Percentiles rank a stretch among this genome's conserved stretches.
phyloP scores from a whole-genome alignment of 164 flowering plant species.

The Nelumbo lutea region DNA sequence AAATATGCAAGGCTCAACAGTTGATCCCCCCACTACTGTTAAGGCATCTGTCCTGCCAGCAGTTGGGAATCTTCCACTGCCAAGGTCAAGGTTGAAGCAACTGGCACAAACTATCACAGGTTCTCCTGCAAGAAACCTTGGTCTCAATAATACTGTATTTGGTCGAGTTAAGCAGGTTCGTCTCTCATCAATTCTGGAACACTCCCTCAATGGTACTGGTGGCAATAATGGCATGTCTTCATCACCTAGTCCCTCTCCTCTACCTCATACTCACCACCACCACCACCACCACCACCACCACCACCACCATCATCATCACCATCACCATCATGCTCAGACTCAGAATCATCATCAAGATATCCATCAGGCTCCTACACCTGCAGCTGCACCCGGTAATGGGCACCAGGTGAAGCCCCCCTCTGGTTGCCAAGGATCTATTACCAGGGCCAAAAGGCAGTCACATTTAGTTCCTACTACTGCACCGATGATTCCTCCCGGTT shows the following conservation, averaged over 20 bases:
- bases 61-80: constrained; percentile 57
- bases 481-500: constrained; percentile 29
- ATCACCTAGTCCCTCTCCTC: constrained; percentile 56
- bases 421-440: constrained; percentile 27
- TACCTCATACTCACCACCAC: constrained; percentile 26
- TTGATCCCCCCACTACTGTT: constrained; percentile 64
- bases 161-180: constrained; percentile 81
- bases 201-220: constrained; percentile 39
- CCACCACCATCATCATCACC: constrained; percentile 25
- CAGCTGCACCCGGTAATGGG: constrained; percentile 17
- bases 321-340: constrained; percentile 16
- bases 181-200: constrained; percentile 60
- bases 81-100: constrained; percentile 29
- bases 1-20: constrained; percentile 70
- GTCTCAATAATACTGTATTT: constrained; percentile 71
- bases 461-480: constrained; percentile 29
- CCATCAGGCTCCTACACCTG: constrained; percentile 23
- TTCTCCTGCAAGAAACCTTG: constrained; percentile 71
- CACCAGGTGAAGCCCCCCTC: constrained; percentile 35
- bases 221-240: constrained; percentile 17
- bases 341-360: constrained; percentile 23
- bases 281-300: constrained; percentile 40
- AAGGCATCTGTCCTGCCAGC: constrained; percentile 63
- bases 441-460: constrained; percentile 25
- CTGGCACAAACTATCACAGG: constrained; percentile 72